Conservation (phyloP, 2,329 filamentous ascomycete genomes). For the Colletotrichum caudatum region DNA sequence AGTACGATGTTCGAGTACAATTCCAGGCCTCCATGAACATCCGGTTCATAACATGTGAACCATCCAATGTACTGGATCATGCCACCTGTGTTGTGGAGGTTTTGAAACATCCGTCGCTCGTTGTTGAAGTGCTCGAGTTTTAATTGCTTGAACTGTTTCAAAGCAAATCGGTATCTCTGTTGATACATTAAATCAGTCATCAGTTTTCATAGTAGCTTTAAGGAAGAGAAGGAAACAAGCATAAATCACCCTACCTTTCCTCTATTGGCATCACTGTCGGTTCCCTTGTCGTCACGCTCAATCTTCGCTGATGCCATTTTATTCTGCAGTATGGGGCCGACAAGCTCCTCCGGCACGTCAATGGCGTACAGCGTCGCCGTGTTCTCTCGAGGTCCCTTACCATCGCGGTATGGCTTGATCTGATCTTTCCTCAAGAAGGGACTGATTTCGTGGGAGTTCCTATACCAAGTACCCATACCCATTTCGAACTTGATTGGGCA, state of each 20-base stretch:
- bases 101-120: neutral
- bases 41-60: conserved; percentile 3
- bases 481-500: conserved; percentile 40
- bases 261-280: neutral
- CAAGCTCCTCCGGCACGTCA: conserved; percentile 22
- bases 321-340: neutral
- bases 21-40: neutral
- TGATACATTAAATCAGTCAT: neutral
- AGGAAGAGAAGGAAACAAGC: too few species aligned
- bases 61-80: conserved; percentile 28
- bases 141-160: conserved; percentile 17
- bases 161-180: conserved; percentile 23
- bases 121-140: neutral
- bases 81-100: conserved; percentile 2
- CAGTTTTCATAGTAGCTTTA: too few species aligned
- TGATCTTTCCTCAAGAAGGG: conserved; percentile 22
- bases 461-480: conserved; percentile 29
- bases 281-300: neutral
- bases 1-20: conserved; percentile 18
- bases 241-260: neutral
- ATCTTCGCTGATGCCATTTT: conserved; percentile 5
- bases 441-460: conserved; percentile 27
- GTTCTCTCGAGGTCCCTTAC: conserved; percentile 6
- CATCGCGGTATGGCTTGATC: conserved; percentile 23
- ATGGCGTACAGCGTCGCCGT: conserved; percentile 14